Evolutionary conservation across 495 filamentous ascomycete species (phyloP), one percentile per base, ranked within the genome.

Genomic region (Xylaria sp.): DNA sequence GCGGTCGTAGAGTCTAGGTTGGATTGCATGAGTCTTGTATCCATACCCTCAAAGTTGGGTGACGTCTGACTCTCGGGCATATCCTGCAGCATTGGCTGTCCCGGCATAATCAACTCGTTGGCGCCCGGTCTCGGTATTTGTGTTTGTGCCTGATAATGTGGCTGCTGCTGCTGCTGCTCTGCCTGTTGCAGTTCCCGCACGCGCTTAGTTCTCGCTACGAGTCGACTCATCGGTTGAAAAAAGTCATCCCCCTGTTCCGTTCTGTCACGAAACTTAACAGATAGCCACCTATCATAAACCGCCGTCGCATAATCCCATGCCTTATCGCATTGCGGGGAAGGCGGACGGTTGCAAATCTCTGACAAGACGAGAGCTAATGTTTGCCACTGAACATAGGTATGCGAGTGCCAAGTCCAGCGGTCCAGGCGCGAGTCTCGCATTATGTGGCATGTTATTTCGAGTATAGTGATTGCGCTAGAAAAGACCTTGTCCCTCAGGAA

Each of bases 301-400:
- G 21, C 12, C 8, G 61, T 59, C 15, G 69, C 48, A 29, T 24
- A 63, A 40, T 46, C 50, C 69, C 69, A 71, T 5, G 61, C 69
- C 15, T 33, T 50, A 35, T 66, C 69, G 24, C 69, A 71, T 59
- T 46, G 29, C 7, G 69, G 61, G 29, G 69, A 71, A 8, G 69
- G 69, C 11, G 69, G 69, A 8, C 69, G 61, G 11, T 59, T 55
- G 35, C 69, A 71, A 19, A 71, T 71, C 52, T 71, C 69, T 7
- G 61, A 71, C 31, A 71, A 31, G 31, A 63, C 37, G 31, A 71
- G 53, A 65, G 69, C 69, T 55, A 71, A 29, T 15, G 21, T 71
- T 19, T 71, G 69, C 69, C 69, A 71, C 48, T 71, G 69, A 15
- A 71, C 50, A 50, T 71, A 71, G 2, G 35, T 71, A 17, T 65